Percentiles rank a stretch among this genome's conserved stretches.
Conservation (phyloP, 192 early-diverging fungal species). For the Coemansia sp. region DNA sequence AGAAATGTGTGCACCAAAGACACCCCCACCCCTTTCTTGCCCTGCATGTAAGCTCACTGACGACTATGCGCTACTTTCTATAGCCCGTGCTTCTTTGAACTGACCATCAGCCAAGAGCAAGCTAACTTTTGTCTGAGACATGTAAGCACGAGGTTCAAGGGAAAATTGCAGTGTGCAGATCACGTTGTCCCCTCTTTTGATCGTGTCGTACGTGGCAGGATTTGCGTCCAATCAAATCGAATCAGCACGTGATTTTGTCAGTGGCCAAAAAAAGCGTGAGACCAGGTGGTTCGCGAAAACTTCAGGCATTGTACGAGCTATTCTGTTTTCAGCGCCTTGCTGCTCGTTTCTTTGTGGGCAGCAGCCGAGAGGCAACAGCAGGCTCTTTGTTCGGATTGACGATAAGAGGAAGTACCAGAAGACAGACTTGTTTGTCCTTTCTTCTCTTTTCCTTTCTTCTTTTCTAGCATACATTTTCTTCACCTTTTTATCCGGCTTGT, state of each 20-base stretch:
- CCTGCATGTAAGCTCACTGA: too few species aligned
- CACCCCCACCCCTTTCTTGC: neutral
- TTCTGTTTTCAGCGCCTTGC: conserved; percentile 1
- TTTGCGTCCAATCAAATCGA: conserved; percentile 18
- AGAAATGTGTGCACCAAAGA: too few species aligned
- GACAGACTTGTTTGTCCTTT: neutral
- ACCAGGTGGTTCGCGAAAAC: neutral
- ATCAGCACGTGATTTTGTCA: conserved; percentile 9
- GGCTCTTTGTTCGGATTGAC: too few species aligned
- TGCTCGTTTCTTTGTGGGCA: neutral
- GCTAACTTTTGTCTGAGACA: too few species aligned
- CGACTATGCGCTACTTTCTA: too few species aligned
- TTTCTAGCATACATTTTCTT: conserved; percentile 1
- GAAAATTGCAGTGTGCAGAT: neutral
- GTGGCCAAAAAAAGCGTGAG: neutral
- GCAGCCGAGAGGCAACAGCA: too few species aligned
- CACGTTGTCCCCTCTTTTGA: neutral
- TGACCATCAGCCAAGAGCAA: neutral
- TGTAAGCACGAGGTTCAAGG: too few species aligned
- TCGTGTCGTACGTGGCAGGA: conserved; percentile 15
- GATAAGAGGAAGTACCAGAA: neutral
- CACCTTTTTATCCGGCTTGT: neutral
- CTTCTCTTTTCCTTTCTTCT: neutral
- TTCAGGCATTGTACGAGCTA: neutral
- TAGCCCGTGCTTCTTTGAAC: too few species aligned